These are phyloP conservation scores for Dorcoceras hygrometricum DNA, from an alignment of 257 asterid species.

Conservation along the genomic window DNA sequence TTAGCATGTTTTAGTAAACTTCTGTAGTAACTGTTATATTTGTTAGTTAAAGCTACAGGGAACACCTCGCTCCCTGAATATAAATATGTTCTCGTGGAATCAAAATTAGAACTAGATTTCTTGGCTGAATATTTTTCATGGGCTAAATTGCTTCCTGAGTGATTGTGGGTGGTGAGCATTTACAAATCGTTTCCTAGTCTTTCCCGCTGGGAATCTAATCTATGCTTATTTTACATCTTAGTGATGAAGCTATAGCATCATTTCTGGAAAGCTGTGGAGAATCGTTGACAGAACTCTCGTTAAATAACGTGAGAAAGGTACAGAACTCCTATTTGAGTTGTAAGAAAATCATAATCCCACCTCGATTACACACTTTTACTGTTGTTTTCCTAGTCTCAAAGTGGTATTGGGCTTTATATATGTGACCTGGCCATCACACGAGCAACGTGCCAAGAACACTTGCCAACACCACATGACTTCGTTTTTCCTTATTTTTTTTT, in stretches of 20 bases:
- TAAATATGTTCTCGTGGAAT: no score
- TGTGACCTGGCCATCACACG: neutral
- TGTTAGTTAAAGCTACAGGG: neutral
- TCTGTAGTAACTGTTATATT: no score
- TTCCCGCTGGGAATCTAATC: conserved; percentile 7
- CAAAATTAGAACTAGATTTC: neutral
- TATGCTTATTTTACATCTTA: conserved; percentile 26
- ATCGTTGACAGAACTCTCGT: conserved; percentile 58
- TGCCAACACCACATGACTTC: neutral
- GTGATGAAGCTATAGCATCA: conserved; percentile 85
- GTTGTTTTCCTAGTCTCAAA: no score
- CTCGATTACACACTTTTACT: neutral
- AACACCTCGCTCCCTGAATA: no score
- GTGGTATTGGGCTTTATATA: neutral
- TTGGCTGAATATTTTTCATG: neutral
- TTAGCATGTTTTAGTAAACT: neutral
- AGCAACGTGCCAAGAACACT: neutral
- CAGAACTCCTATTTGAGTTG: neutral
- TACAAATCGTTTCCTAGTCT: neutral
- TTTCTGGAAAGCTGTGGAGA: conserved; percentile 75
- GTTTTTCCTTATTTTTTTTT: neutral
- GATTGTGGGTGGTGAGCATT: neutral
- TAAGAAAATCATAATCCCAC: neutral
- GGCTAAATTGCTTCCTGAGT: neutral
- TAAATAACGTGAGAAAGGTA: conserved; percentile 64